These are phyloP conservation scores for Eucalyptus sp. DNA, from an alignment of 345 rosid species.

Conservation along the genomic window DNA sequence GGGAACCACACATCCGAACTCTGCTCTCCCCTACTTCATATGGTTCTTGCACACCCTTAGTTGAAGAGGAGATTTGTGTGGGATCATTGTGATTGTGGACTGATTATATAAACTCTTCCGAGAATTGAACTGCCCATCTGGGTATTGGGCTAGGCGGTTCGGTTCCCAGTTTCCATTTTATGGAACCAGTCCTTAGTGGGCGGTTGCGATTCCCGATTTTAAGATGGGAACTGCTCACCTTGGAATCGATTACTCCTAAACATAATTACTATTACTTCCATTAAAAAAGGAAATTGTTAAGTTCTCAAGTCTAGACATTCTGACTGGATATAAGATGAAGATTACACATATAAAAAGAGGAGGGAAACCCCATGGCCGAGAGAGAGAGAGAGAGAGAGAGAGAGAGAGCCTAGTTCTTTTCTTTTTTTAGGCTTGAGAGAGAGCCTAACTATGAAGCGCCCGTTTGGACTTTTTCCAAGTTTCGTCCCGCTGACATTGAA, in stretches of 20 bases:
- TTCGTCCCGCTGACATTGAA: conserved; percentile 1
- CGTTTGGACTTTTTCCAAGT: neutral
- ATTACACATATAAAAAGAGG: neutral
- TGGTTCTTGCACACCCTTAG: neutral
- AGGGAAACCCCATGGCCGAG: neutral
- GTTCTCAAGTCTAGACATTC: neutral
- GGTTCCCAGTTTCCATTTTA: neutral
- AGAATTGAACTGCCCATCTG: accelerated
- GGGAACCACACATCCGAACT: too few relatives aligned
- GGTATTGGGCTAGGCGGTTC: accelerated
- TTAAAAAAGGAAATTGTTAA: neutral
- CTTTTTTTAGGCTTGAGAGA: too few relatives aligned
- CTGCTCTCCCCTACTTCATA: too few relatives aligned
- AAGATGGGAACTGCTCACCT: too few relatives aligned
- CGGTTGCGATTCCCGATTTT: accelerated
- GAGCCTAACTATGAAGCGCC: neutral
- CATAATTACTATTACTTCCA: neutral
- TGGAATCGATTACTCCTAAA: too few relatives aligned
- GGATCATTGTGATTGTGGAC: neutral
- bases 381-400: neutral
- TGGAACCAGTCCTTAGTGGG: neutral
- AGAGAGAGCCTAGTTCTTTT: too few relatives aligned
- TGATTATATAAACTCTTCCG: too few relatives aligned
- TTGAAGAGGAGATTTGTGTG: neutral
- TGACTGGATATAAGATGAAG: neutral